Evolutionary conservation across 2,329 filamentous ascomycete species (phyloP).

Genomic region (Colletotrichum incanum): DNA sequence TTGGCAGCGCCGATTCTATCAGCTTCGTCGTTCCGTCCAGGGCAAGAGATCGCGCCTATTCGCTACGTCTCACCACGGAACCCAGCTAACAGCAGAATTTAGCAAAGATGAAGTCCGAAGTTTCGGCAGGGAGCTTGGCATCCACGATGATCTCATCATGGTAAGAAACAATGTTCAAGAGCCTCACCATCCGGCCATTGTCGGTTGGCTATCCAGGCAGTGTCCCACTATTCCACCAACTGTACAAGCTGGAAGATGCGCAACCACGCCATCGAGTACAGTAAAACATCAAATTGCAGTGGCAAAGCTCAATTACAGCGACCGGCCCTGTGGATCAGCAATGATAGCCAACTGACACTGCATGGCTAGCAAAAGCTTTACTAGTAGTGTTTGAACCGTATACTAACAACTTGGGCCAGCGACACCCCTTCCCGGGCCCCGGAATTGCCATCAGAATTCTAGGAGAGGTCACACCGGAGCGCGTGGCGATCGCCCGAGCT

Average conservation of each 20-base stretch:
- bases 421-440: slow-evolving; percentile 67
- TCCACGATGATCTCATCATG: slow-evolving; percentile 65
- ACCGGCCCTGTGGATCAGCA: no score
- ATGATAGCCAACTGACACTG: no score
- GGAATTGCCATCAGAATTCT: slow-evolving; percentile 84
- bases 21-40: background rate
- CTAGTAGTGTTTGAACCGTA: no score
- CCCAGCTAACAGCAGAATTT: slow-evolving; percentile 1
- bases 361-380: no score
- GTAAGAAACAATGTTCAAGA: background rate
- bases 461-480: slow-evolving; percentile 86
- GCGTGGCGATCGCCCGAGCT: slow-evolving; percentile 83
- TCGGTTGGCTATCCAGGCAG: no score
- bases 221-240: no score
- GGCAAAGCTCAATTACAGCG: no score
- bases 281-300: no score
- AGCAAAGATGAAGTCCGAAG: slow-evolving; percentile 49
- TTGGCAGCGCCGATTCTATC: background rate
- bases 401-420: background rate
- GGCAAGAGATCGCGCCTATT: background rate
- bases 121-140: slow-evolving; percentile 51
- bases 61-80: background rate
- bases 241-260: no score
- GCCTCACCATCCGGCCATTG: no score
- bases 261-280: no score